Evolutionary conservation across 768 basidiomycete species (phyloP).

Genomic region (Rhodotorula babjevae): DNA sequence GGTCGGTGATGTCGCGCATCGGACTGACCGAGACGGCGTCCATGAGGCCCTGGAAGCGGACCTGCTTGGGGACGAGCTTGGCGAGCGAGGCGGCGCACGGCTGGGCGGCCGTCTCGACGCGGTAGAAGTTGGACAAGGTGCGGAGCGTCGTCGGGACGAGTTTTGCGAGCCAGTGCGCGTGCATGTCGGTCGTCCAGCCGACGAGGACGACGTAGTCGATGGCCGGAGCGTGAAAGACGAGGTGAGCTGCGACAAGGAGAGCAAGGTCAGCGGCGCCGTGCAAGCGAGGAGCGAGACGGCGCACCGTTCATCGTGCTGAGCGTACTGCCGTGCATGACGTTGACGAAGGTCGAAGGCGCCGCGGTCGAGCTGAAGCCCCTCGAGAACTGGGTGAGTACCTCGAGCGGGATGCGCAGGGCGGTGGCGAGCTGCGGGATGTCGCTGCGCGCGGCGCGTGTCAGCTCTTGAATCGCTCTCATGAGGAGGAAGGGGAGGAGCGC

Average conservation of each 20-base stretch:
- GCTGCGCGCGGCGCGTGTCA: neutral
- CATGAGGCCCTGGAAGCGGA: neutral
- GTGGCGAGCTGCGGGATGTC: conserved; percentile 1
- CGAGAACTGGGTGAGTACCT: neutral
- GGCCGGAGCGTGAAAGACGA: neutral
- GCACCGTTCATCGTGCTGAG: conserved; percentile 1
- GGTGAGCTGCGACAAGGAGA: conserved; percentile 1
- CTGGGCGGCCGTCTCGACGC: neutral
- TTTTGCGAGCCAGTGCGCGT: neutral
- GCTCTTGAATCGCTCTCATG: no score
- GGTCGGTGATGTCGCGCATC: neutral
- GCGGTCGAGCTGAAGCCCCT: conserved; percentile 17
- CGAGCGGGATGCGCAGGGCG: neutral
- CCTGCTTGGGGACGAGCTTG: neutral
- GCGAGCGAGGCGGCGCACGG: neutral
- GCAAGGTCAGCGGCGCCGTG: neutral
- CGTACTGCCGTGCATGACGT: neutral
- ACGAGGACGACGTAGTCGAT: conserved; percentile 20
- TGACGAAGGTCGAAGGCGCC: neutral
- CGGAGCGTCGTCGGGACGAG: neutral
- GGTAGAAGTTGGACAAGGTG: neutral
- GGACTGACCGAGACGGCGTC: neutral
- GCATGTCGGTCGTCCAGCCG: conserved; percentile 3
- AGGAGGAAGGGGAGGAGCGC: neutral
- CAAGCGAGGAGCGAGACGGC: no score